Base-by-base conservation (phyloP, 2,329 filamentous ascomycete species). In the Aspergillus clavatus region DNA sequence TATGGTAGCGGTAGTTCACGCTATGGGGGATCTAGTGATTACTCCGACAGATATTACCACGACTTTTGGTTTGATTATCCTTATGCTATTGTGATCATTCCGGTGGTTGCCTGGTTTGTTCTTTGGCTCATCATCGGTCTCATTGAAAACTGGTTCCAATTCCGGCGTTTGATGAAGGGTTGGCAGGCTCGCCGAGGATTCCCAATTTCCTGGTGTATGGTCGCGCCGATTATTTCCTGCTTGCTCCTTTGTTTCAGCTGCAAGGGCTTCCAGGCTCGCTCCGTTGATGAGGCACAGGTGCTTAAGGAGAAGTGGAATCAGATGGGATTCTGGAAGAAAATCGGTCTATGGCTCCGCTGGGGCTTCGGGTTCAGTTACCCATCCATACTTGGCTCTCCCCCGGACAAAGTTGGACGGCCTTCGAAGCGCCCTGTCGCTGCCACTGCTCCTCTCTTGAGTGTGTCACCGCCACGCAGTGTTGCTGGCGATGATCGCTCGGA, bases 141-240 rank as follows among this genome's bases (percentile, higher is more conserved):
- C 29, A 44, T 64, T 21, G 62, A 65, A 40, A 56, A 52, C 31
- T 65, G 58, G 46, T 39, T 65, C 4, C 58, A 60, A 14, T 65
- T 64, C 48, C 58, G 60, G 38, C 59, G 61, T 4, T 50, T 65
- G 18, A 63, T 63, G 60, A 62, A 53, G 3, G 62, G 62, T 39
- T 64, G 61, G 62, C 61, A 63, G 37, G 59, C 62, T 3, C 55
- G 61, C 1, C 61, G 62, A n/a, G 62, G 62, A 2, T 31, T 65
- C 2, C 62, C 62, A 1, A 44, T 63, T 7, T 60, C 51, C 39
- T 65, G 62, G 62, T 51, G 53, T 7, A 44, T 65, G 27, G 47
- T 50, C 1, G 42, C 57, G 12, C 47, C 62, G 12, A 52, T 60
- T 2, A 26, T 60, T 5, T 53, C 52, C 1, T 37, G 58, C 1